Conservation (phyloP, 2,329 filamentous ascomycete genomes). For the Colletotrichum shisoi region DNA sequence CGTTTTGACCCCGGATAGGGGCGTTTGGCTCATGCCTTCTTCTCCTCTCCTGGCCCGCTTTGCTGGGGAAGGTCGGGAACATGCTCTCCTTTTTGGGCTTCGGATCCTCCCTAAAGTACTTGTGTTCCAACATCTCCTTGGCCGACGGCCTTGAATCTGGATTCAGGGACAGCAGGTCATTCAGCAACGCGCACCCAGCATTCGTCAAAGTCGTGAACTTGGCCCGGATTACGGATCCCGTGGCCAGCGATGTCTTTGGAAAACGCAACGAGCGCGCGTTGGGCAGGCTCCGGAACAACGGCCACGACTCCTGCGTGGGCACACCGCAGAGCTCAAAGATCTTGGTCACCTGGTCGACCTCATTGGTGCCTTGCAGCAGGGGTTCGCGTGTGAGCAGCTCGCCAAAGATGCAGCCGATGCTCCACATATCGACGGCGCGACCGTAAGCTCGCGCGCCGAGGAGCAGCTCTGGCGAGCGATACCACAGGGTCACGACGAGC, state of each 20-base stretch:
- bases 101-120: slow-evolving; percentile 89
- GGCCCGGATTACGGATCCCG: slow-evolving; percentile 69
- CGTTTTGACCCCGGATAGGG: slow-evolving; percentile 76
- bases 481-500: slow-evolving; percentile 97
- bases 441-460: slow-evolving; percentile 81
- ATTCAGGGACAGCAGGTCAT: slow-evolving; percentile 75
- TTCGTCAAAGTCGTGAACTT: slow-evolving; percentile 83
- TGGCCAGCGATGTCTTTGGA: slow-evolving; percentile 56
- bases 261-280: slow-evolving; percentile 83
- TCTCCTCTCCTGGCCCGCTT: slow-evolving; percentile 88
- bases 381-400: slow-evolving; percentile 87
- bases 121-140: slow-evolving; percentile 75
- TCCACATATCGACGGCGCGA: slow-evolving; percentile 89
- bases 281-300: slow-evolving; percentile 82
- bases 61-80: slow-evolving; percentile 97
- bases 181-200: slow-evolving; percentile 75
- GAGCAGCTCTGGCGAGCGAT: slow-evolving; percentile 88
- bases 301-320: slow-evolving; percentile 84
- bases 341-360: slow-evolving; percentile 86
- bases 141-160: slow-evolving; percentile 76
- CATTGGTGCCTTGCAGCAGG: slow-evolving; percentile 85
- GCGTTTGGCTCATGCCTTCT: slow-evolving; percentile 79
- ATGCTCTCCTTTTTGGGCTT: slow-evolving; percentile 88
- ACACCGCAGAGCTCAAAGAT: slow-evolving; percentile 92
- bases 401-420: slow-evolving; percentile 92